A percentile compares a stretch with the other conserved stretches of the same genome.
Conservation (phyloP, 805 yeast genomes). For the Starmera pachycereana region DNA sequence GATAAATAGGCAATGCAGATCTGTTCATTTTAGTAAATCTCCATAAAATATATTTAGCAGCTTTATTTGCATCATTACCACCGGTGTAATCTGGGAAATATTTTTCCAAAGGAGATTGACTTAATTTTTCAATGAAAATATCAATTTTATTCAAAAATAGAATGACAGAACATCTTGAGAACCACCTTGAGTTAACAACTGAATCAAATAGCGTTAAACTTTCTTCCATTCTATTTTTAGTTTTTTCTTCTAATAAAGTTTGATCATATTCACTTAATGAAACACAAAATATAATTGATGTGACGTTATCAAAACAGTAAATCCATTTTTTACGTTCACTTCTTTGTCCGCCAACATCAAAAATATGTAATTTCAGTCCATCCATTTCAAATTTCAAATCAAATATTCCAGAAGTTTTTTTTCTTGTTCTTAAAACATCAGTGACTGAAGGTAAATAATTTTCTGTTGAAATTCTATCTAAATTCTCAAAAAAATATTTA, state of each 20-base stretch:
- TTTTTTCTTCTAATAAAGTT: conserved; percentile 62
- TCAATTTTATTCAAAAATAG: conserved; percentile 85
- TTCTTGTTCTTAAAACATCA: conserved; percentile 79
- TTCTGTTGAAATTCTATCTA: conserved; percentile 47
- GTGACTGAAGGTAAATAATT: conserved; percentile 63
- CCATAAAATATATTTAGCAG: conserved; percentile 88
- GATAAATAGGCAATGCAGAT: conserved; percentile 71
- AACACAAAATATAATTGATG: conserved; percentile 82
- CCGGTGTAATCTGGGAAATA: conserved; percentile 89
- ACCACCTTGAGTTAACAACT: conserved; percentile 89
- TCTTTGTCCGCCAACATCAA: conserved; percentile 93
- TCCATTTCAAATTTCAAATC: conserved; percentile 75
- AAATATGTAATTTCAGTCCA: conserved; percentile 50
- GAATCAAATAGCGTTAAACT: conserved; percentile 80
- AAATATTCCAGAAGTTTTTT: conserved; percentile 86
- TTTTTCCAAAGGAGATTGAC: conserved; percentile 68
- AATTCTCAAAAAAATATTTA: conserved; percentile 58
- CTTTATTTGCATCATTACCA: conserved; percentile 81
- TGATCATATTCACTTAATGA: conserved; percentile 90
- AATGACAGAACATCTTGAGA: conserved; percentile 75
- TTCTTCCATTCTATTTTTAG: conserved; percentile 73
- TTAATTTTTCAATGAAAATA: conserved; percentile 76
- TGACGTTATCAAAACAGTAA: conserved; percentile 90
- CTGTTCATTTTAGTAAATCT: conserved; percentile 78
- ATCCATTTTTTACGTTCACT: conserved; percentile 97